Conservation (phyloP, 1,284 basidiomycete genomes). For the Heterobasidion annosum region DNA sequence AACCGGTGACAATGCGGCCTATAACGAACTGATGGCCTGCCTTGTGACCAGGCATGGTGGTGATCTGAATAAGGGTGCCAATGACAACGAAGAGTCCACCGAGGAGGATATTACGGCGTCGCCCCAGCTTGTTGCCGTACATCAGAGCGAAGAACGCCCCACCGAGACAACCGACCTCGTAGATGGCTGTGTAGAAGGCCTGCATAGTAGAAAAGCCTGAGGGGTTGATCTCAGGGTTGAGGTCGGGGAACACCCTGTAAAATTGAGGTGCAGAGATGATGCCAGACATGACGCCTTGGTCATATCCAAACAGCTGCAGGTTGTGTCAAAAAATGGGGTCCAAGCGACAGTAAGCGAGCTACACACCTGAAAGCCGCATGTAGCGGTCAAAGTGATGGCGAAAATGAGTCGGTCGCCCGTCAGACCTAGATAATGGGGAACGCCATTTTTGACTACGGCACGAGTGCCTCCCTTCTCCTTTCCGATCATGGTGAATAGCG, state of each 20-base stretch:
- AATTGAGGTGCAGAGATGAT: not conserved
- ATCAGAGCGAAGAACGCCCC: not conserved
- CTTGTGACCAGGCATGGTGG: not conserved
- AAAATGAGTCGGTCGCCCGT: not conserved
- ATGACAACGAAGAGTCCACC: not conserved
- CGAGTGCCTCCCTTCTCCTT: not conserved
- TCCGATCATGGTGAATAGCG: not conserved
- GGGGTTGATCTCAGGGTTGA: not conserved
- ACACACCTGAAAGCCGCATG: not conserved
- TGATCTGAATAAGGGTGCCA: not conserved
- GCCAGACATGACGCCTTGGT: not conserved
- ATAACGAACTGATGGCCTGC: not conserved
- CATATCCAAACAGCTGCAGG: not conserved
- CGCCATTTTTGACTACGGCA: not conserved
- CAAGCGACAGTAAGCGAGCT: not conserved
- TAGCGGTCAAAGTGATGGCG: not conserved
- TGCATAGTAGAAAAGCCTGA: not conserved
- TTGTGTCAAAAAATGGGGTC: not conserved
- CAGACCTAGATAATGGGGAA: not conserved
- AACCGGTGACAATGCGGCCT: not conserved
- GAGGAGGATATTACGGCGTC: not conserved
- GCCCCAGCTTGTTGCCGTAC: not conserved
- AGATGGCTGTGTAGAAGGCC: not conserved
- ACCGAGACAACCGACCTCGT: not conserved
- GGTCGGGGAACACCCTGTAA: not conserved